Evolutionary conservation across 169 alveolate species (phyloP), one percentile per base, ranked within the genome.

Genomic region (Condylostoma magnum): DNA sequence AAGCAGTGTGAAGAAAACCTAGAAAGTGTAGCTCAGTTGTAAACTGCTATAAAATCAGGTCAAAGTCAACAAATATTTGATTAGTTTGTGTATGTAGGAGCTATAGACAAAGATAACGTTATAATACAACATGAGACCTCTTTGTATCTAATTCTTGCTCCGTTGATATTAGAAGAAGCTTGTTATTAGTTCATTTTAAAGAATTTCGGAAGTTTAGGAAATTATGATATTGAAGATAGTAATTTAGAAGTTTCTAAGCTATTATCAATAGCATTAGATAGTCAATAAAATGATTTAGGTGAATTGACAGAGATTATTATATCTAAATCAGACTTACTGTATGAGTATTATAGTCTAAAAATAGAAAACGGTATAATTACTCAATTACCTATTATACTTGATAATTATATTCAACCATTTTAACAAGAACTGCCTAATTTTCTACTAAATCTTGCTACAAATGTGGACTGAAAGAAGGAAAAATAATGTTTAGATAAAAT

Each of bases 31-130:
- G 31, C 25, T 10, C 58, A 63, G 20, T 22, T 63, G 20, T 43
- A 63, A 63, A 28, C 25, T 43, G 73, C 38, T 43, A 44, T 63
- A 20, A 18, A 27, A 36, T 55, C 4, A 75, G 73, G 66, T 51
- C 44, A 36, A 66, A 65, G 25, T 47, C 85, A 54, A 60, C 71
- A 54, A 65, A 69, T 76, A 69, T 66, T 53, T 27, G 63, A 71
- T 51, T 77, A 84, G 25, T 89, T 92, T 3, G 75, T 65, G 34
- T 73, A 69, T 70, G 93, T 89, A 10, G 95, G 95, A 5, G 69
- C 82, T 10, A 81, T 75, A 8, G 93, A 89, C 56, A 69, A 43
- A 46, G 69, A 75, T 33, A 73, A 77, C 56, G 69, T 88, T 44
- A 36, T 89, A 37, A 73, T 89, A 38, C 94, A 89, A 57, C 84